Conservation (phyloP, 1,139 yeast species). For the Candida sojae region DNA sequence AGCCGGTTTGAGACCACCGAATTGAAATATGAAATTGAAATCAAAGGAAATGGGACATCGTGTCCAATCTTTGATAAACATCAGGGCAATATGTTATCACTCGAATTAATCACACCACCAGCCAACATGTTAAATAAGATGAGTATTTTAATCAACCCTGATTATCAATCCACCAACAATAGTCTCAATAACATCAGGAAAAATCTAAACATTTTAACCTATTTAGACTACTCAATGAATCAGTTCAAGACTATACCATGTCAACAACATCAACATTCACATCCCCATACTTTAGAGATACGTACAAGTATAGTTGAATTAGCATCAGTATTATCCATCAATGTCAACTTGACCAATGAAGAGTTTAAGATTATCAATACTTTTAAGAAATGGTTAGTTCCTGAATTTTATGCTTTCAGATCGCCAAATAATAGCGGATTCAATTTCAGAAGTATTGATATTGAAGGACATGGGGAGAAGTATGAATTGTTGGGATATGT, state of each 20-base stretch:
- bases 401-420: slow-evolving; percentile 52
- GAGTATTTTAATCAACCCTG: slow-evolving; percentile 25
- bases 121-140: slow-evolving; percentile 24
- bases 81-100: slow-evolving; percentile 18
- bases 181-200: slow-evolving; percentile 15
- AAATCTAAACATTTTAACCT: slow-evolving; percentile 35
- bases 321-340: slow-evolving; percentile 69
- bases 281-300: slow-evolving; percentile 53
- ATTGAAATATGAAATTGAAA: slow-evolving; percentile 40
- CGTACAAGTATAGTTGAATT: slow-evolving; percentile 47
- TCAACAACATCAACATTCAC: slow-evolving; percentile 20
- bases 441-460: slow-evolving; percentile 32
- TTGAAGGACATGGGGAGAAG: slow-evolving; percentile 32
- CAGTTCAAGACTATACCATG: slow-evolving; percentile 50
- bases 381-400: slow-evolving; percentile 59
- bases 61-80: slow-evolving; percentile 37
- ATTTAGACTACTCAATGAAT: slow-evolving; percentile 62
- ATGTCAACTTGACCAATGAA: slow-evolving; percentile 53
- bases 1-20: slow-evolving; percentile 16
- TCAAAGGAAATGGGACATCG: slow-evolving; percentile 29
- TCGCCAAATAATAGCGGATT: slow-evolving; percentile 17
- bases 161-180: slow-evolving; percentile 7
- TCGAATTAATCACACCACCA: slow-evolving; percentile 41
- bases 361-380: slow-evolving; percentile 41
- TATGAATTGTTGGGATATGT: slow-evolving; percentile 70